Conservation (phyloP, 148 eudicot species). For the Mesembryanthemum crystallinum region DNA sequence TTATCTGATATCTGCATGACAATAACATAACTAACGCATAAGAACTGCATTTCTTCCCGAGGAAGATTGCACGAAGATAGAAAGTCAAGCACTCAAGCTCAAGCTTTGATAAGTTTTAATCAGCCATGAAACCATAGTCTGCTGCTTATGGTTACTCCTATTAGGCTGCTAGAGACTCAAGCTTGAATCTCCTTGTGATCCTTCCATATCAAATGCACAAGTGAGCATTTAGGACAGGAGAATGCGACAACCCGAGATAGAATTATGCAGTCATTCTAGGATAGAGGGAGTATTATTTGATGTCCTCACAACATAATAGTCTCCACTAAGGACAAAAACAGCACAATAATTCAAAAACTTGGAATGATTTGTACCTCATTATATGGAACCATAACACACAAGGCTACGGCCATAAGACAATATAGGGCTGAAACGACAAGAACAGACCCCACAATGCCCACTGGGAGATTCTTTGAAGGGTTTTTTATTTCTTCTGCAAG, state of each 20-base stretch:
- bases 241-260: no score
- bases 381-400: slow-evolving; percentile 76
- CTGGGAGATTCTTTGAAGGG: slow-evolving; percentile 64
- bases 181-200: background rate
- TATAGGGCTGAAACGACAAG: slow-evolving; percentile 58
- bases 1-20: slow-evolving; percentile 44
- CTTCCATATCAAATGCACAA: no score
- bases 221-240: no score
- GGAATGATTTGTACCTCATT: slow-evolving; percentile 36
- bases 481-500: slow-evolving; percentile 81
- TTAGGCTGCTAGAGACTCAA: background rate
- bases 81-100: no score
- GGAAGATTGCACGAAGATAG: background rate
- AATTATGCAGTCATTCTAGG: no score
- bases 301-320: no score
- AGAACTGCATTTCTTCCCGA: background rate
- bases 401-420: slow-evolving; percentile 69
- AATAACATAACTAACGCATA: background rate
- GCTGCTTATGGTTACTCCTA: background rate
- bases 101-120: background rate
- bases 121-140: background rate
- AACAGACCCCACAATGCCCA: slow-evolving; percentile 85
- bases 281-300: no score
- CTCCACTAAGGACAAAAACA: background rate
- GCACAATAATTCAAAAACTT: background rate